phyloP scores from a whole-genome alignment of 495 filamentous ascomycete genomes.

The Daldinia bambusicola region DNA sequence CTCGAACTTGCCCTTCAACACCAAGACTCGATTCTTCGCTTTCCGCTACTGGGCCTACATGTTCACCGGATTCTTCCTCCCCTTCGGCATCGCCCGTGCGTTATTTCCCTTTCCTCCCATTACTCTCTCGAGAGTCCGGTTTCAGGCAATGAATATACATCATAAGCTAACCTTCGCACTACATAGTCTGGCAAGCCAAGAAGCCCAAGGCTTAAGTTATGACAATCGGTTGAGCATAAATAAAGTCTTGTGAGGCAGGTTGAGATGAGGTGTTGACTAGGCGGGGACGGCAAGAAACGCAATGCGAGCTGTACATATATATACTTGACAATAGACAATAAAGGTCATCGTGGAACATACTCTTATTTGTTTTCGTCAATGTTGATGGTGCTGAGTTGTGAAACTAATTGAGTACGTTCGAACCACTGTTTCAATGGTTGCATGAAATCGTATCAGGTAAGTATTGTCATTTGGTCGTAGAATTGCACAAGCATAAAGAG shows the following conservation, averaged over 20 bases:
- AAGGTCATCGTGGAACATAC: constrained; percentile 27
- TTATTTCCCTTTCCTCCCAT: constrained; percentile 34
- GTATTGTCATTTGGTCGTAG: not conserved
- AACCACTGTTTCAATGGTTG: not conserved
- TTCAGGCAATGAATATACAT: constrained; percentile 1
- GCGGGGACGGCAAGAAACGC: constrained; percentile 24
- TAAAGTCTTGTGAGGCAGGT: not conserved
- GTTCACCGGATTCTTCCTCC: constrained; percentile 78
- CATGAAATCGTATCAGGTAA: not conserved
- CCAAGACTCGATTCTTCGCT: constrained; percentile 83
- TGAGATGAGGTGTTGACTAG: constrained; percentile 2
- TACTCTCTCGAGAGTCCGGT: no score
- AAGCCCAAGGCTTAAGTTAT: constrained; percentile 64
- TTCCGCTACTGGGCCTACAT: constrained; percentile 84
- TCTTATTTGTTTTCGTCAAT: constrained; percentile 23
- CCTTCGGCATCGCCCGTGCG: constrained; percentile 86
- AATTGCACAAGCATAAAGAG: not conserved
- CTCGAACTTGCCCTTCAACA: constrained; percentile 96
- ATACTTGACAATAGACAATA: constrained; percentile 42
- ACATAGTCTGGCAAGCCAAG: constrained; percentile 85
- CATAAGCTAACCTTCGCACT: constrained; percentile 29
- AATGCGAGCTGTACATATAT: constrained; percentile 45
- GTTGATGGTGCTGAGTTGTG: not conserved
- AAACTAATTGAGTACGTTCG: not conserved
- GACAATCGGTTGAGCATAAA: constrained; percentile 1